phyloP scores from a whole-genome alignment of 1,284 basidiomycete genomes.

The Fomitopsis palustris region DNA sequence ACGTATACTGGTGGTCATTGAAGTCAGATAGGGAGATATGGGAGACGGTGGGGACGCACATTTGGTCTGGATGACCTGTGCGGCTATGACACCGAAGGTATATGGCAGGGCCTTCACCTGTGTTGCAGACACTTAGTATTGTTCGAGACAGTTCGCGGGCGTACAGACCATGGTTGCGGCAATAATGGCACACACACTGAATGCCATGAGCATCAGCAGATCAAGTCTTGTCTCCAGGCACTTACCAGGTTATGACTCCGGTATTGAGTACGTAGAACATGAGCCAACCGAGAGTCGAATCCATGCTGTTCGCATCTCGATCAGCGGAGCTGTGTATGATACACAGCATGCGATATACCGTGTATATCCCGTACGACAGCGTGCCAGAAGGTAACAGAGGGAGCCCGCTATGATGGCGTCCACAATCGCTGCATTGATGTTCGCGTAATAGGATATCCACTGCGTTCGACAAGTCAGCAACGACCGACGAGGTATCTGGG shows the following conservation, averaged over 20 bases:
- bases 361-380: conserved; percentile 15
- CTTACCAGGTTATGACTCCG: conserved; percentile 17
- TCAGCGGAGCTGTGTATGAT: not conserved
- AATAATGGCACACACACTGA: not conserved
- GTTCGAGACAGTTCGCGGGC: not conserved
- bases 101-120: conserved; percentile 22
- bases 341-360: conserved; percentile 5
- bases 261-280: conserved; percentile 21
- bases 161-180: not conserved
- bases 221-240: not conserved
- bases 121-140: not conserved
- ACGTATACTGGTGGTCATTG: conserved; percentile 20
- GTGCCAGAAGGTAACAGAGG: conserved; percentile 17
- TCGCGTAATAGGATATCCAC: conserved; percentile 19
- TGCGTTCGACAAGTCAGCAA: not conserved
- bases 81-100: conserved; percentile 22
- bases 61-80: conserved; percentile 25
- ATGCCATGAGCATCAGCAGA: not conserved
- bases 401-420: conserved; percentile 17
- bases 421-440: conserved; percentile 14
- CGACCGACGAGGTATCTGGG: not conserved
- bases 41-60: conserved; percentile 12
- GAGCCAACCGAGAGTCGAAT: conserved; percentile 13
- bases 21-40: not conserved
- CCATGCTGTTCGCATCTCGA: conserved; percentile 7